Percentiles rank a stretch among this genome's conserved stretches.
phyloP scores from a whole-genome alignment of 208 protist genomes.

The Acanthamoeba triangularis region DNA sequence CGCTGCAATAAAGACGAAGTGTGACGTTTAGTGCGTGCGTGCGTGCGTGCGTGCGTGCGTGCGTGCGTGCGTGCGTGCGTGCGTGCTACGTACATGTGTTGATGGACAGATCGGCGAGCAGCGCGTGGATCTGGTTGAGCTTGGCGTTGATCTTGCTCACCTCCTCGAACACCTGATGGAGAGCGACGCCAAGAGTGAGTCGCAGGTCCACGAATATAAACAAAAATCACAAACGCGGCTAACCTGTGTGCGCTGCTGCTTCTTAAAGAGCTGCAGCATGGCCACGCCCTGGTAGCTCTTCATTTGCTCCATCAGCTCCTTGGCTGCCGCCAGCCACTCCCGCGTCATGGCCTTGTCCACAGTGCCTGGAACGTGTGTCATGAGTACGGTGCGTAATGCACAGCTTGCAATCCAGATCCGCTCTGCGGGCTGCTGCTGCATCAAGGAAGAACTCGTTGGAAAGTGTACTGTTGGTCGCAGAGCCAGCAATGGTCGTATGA shows the following conservation, averaged over 20 bases:
- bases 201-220: too few relatives aligned
- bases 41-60: too few relatives aligned
- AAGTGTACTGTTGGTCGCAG: background rate
- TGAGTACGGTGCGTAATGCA: background rate
- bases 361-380: background rate
- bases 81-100: background rate
- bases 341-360: background rate
- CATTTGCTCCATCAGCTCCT: background rate
- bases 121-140: background rate
- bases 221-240: too few relatives aligned
- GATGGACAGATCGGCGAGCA: background rate
- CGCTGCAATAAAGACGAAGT: background rate
- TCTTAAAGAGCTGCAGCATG: background rate
- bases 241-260: background rate
- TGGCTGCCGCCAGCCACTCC: background rate
- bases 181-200: too few relatives aligned
- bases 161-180: background rate
- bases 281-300: background rate
- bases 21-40: background rate
- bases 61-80: too few relatives aligned
- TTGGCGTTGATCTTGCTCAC: background rate
- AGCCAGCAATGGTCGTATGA: too few relatives aligned
- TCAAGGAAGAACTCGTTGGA: too few relatives aligned
- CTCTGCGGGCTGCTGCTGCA: too few relatives aligned
- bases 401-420: too few relatives aligned